Conservation (phyloP, 257 asterid species). For the Perilla frutescens region DNA sequence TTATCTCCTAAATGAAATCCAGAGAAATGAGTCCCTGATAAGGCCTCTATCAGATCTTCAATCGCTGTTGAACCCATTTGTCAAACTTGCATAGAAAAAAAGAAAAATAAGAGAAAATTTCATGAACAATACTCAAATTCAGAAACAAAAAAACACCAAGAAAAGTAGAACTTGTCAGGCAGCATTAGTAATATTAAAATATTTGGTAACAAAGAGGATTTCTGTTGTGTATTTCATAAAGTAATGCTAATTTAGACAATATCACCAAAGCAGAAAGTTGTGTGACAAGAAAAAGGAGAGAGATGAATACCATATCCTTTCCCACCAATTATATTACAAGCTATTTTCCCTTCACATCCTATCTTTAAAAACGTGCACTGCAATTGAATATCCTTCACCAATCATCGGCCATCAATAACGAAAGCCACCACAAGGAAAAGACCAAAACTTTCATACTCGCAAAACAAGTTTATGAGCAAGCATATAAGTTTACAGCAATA, state of each 20-base stretch:
- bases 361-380: constrained; percentile 16
- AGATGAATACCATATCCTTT: constrained; percentile 28
- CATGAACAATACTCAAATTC: neutral
- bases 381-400: constrained; percentile 22
- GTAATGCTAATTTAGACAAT: constrained; percentile 21
- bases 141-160: constrained; percentile 1
- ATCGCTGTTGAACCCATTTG: constrained; percentile 80
- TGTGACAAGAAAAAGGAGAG: constrained; percentile 18
- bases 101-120: constrained; percentile 3
- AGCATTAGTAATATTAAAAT: neutral
- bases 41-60: constrained; percentile 81
- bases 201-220: neutral
- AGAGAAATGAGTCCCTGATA: constrained; percentile 83
- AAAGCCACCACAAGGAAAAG: neutral
- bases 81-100: constrained; percentile 32
- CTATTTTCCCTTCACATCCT: constrained; percentile 1
- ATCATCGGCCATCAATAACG: neutral
- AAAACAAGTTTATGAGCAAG: constrained; percentile 10
- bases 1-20: constrained; percentile 70
- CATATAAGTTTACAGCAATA: constrained; percentile 7
- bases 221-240: neutral
- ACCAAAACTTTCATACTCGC: neutral
- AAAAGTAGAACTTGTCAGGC: neutral
- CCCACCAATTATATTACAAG: constrained; percentile 23
- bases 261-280: constrained; percentile 23